Base-by-base conservation (phyloP, 1,284 basidiomycete genomes). In the Inonotus hispidus region DNA sequence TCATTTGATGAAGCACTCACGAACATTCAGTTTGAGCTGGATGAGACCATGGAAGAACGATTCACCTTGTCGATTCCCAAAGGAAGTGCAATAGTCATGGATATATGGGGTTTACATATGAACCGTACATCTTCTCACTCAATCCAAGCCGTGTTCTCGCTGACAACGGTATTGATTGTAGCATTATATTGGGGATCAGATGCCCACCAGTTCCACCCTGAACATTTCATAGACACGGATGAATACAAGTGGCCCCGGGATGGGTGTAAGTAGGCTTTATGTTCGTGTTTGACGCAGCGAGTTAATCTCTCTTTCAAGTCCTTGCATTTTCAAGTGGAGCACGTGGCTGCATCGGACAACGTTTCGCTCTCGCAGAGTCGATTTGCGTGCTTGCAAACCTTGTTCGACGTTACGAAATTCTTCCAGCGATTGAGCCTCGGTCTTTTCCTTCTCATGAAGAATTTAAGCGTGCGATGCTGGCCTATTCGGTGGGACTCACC, bases 221-320 rank as follows among this genome's bases (percentile, higher is more conserved):
- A 82, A 56, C 74, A 79, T 0, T 82, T 81, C 71, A 70, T 82
- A 32, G 77, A 79, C 52, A 73, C 69, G 0, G 68, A 68, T 10
- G 66, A 68, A 1, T 74, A 75, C 43, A 67, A 70, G n/a, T 78
- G 76, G 75, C 75, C 74, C 21, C 71, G 72, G 54, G 58, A 71
- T 38, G 73, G 71, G 32, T 71, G 69, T 71, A 49, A 62, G 70
- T 59, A 19, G n/a, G 14, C 35, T 32, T 32, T 8, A 4, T 4
- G 8, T 32, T 32, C 3, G 8, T 8, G 8, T 3, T 32, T 8
- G 8, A 4, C 8, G 32, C 32, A 8, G 4, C 8, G 32, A 8
- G 4, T 8, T 4, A 32, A 8, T 32, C 32, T 32, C 4, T n/a
- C n/a, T n/a, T n/a, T 32, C 32, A 27, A 74, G 72, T 72, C 60